These are phyloP conservation scores for Nitzschia sp. DNA, from an alignment of 108 stramenopile species.

Conservation along the genomic window DNA sequence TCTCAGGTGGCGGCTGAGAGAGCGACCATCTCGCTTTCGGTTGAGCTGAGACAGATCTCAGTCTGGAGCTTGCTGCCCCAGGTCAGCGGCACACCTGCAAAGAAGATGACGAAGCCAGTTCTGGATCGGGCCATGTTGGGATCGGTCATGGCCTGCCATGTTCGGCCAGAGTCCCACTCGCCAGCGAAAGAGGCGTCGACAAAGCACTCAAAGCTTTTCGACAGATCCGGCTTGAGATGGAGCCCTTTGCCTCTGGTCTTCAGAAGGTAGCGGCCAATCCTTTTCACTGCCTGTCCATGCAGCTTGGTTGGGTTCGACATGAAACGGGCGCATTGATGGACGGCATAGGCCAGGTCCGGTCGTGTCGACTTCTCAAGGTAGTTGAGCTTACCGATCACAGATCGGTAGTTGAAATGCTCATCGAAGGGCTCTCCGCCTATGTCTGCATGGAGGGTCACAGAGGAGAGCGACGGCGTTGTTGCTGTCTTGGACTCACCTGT, in stretches of 20 bases:
- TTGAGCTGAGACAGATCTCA: no score
- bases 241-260: slow-evolving; percentile 38
- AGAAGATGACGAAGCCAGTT: slow-evolving; percentile 33
- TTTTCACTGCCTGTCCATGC: slow-evolving; percentile 42
- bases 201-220: slow-evolving; percentile 27
- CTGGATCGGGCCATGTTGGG: slow-evolving; percentile 27
- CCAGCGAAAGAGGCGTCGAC: slow-evolving; percentile 52
- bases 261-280: slow-evolving; percentile 44
- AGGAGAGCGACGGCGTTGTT: slow-evolving; percentile 1
- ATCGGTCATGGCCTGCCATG: slow-evolving; percentile 6
- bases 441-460: slow-evolving; percentile 19
- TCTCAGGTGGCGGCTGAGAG: slow-evolving; percentile 1
- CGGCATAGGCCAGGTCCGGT: slow-evolving; percentile 35
- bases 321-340: slow-evolving; percentile 44
- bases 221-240: neutral
- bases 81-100: no score
- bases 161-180: slow-evolving; percentile 12
- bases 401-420: slow-evolving; percentile 31
- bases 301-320: slow-evolving; percentile 22
- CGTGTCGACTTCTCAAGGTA: slow-evolving; percentile 30
- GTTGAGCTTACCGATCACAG: slow-evolving; percentile 39
- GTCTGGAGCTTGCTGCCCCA: no score
- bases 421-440: slow-evolving; percentile 7
- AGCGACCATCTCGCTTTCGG: slow-evolving; percentile 10
- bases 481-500: neutral